These are phyloP conservation scores for Sclerotinia minor DNA, from an alignment of 2,329 filamentous ascomycete genomes.

Conservation along the genomic window DNA sequence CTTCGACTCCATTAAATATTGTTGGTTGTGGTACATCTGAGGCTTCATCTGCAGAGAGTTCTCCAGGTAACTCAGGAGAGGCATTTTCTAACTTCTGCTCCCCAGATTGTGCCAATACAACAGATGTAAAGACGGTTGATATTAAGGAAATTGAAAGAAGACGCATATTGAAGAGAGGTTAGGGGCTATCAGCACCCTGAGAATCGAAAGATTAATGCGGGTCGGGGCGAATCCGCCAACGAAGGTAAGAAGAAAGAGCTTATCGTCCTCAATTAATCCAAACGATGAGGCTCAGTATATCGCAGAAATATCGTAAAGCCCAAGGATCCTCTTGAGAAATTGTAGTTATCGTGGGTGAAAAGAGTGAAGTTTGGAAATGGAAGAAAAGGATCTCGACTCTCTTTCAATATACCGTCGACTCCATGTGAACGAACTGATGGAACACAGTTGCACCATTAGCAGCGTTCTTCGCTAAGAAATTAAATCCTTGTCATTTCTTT, in stretches of 20 bases:
- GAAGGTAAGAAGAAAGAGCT: slow-evolving; percentile 17
- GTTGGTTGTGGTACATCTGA: slow-evolving; percentile 42
- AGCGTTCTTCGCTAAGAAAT: slow-evolving; percentile 13
- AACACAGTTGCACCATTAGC: slow-evolving; percentile 25
- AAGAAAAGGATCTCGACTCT: slow-evolving; percentile 21
- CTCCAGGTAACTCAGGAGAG: slow-evolving; percentile 27
- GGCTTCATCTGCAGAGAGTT: slow-evolving; percentile 36
- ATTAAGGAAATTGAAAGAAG: slow-evolving; percentile 37
- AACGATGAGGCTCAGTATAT: slow-evolving; percentile 4
- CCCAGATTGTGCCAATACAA: slow-evolving; percentile 27
- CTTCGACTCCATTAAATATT: slow-evolving; percentile 52
- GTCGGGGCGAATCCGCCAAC: slow-evolving; percentile 34
- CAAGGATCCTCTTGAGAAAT: slow-evolving; percentile 10
- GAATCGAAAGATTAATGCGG: slow-evolving; percentile 24
- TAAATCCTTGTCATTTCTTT: slow-evolving; percentile 11
- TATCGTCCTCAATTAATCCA: not conserved
- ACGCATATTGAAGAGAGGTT: slow-evolving; percentile 37
- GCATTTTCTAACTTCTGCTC: slow-evolving; percentile 27
- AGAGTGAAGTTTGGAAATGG: slow-evolving; percentile 16
- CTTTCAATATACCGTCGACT: slow-evolving; percentile 2
- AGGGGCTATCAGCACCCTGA: slow-evolving; percentile 33
- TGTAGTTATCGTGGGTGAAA: slow-evolving; percentile 2
- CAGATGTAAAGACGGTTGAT: slow-evolving; percentile 35
- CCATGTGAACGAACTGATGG: slow-evolving; percentile 17
- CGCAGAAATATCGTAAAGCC: not conserved